Base-by-base conservation (phyloP, 73 alveolate genomes). In the Paramecium caudatum region DNA sequence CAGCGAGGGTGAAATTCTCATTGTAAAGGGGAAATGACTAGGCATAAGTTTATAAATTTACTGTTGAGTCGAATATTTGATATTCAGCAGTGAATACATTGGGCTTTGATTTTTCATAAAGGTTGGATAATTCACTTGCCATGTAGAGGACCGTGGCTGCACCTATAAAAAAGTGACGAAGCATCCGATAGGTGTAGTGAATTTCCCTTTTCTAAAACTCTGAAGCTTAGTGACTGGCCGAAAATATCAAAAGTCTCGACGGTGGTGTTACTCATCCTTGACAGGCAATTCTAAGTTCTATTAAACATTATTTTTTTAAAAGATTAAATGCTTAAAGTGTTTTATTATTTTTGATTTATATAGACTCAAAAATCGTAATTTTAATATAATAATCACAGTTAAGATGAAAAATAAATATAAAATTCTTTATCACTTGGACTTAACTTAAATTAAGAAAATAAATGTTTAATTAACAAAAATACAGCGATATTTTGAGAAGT, bases 61-160 rank as follows among this genome's bases (percentile, higher is more conserved):
- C 80, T 55, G 80, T 55, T 55, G 80, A 55, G 80, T 55, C 80
- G 30, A 55, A 55, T 55, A 55, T 55, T 43, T 55, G 80, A 55
- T 27, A 21, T 23, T 55, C 80, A 55, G 80, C 23, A 1, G 80
- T 4, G 30, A 55, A 37, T 10, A 55, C 80, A 10, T 55, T 16
- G 3, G 80, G 80, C 30, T 55, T 43, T 4, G 80, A 4, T 10
- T 27, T 55, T 0, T 55, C 46, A 27, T 27, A 55, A 0, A 55
- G 80, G 3, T 37, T 23, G 8, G 46, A 27, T 21, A 55, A 27
- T 55, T 55, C 80, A 55, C 46, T 6, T 5, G 30, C 19, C 30
- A 55, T 27, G 45, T 55, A 55, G 7, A 55, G 2, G 23, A 55
- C 23, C 0, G 80, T 55, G 7, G 80, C 80, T 55, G 80, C 30